phyloP scores from a whole-genome alignment of 2,329 filamentous ascomycete genomes.

The Colletotrichum orbiculare region DNA sequence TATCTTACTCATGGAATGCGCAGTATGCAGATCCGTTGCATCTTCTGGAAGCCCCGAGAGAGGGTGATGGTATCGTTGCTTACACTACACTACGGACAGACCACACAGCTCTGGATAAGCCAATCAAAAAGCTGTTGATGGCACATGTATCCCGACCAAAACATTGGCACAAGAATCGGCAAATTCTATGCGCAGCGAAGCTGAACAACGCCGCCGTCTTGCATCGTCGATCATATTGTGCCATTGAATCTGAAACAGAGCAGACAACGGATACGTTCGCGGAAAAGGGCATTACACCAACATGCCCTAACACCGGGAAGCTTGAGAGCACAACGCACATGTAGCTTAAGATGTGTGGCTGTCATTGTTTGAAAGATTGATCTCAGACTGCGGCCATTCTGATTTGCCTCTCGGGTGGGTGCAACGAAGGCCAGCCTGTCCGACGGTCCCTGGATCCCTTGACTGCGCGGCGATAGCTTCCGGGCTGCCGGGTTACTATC shows the following conservation, averaged over 20 bases:
- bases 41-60: slow-evolving; percentile 3
- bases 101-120: not conserved
- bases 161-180: too few species aligned
- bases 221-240: too few species aligned
- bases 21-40: slow-evolving; percentile 14
- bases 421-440: slow-evolving; percentile 30
- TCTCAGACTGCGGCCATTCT: not conserved
- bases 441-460: slow-evolving; percentile 17
- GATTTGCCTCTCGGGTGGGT: not conserved
- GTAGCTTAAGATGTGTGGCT: too few species aligned
- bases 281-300: not conserved
- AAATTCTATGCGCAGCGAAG: too few species aligned
- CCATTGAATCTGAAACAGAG: too few species aligned
- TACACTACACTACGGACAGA: not conserved
- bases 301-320: too few species aligned
- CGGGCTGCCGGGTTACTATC: slow-evolving; percentile 13
- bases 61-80: not conserved
- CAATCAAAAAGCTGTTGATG: too few species aligned
- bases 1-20: slow-evolving; percentile 14
- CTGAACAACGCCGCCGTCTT: too few species aligned
- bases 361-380: not conserved
- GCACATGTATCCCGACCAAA: too few species aligned
- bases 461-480: slow-evolving; percentile 23
- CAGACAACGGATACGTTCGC: not conserved
- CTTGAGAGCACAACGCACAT: too few species aligned